Evolutionary conservation across 2,329 filamentous ascomycete species (phyloP).

Genomic region (Colletotrichum sp.): DNA sequence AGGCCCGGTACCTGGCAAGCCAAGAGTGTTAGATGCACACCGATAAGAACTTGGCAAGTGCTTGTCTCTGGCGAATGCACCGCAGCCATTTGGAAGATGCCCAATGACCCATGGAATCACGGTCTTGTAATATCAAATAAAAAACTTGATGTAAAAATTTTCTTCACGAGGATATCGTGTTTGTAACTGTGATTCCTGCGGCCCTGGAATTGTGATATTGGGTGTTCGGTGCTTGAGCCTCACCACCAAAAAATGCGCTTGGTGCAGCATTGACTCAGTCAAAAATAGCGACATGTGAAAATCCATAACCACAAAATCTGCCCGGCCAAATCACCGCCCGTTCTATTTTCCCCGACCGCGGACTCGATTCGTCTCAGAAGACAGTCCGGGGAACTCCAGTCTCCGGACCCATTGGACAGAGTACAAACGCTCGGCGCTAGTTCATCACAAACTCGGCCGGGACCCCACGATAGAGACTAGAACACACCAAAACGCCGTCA

Average conservation of each 20-base stretch:
- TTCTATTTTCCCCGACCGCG: not conserved
- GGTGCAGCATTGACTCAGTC: not conserved
- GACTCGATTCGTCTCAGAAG: not conserved
- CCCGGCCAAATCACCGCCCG: not conserved
- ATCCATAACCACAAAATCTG: not conserved
- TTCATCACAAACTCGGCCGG: not conserved
- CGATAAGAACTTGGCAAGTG: not conserved
- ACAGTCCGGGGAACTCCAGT: not conserved
- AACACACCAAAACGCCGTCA: not conserved
- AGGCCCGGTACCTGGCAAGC: not conserved
- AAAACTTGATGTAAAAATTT: not conserved
- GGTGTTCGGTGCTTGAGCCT: not conserved
- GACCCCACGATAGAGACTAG: not conserved
- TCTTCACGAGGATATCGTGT: not conserved
- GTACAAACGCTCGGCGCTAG: not conserved
- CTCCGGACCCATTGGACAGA: not conserved
- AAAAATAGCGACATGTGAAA: not conserved
- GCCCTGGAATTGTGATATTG: not conserved
- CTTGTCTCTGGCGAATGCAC: not conserved
- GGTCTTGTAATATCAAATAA: not conserved
- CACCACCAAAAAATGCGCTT: not conserved
- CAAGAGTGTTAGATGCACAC: not conserved
- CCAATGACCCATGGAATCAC: not conserved
- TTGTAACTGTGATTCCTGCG: rapidly evolving
- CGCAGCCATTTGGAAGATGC: not conserved